phyloP scores from a whole-genome alignment of 2,329 filamentous ascomycete genomes.

The Phyllosticta capitalensis region DNA sequence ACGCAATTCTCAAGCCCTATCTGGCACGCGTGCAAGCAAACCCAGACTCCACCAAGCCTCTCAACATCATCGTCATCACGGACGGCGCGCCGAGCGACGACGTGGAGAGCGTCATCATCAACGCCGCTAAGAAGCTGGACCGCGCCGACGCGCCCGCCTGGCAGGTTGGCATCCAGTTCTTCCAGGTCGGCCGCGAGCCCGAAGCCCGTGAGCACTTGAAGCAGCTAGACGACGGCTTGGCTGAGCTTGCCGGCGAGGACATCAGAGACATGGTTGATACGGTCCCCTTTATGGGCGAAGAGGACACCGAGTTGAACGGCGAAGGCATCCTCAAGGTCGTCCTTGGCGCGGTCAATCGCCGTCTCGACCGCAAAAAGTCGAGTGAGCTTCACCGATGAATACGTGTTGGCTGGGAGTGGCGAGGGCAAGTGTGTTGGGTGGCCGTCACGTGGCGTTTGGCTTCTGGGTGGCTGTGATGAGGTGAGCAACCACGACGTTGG shows the following conservation, averaged over 20 bases:
- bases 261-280: slow-evolving; percentile 89
- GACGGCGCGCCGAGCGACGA: slow-evolving; percentile 79
- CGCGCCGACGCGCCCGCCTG: slow-evolving; percentile 58
- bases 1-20: slow-evolving; percentile 65
- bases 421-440: too few relatives aligned
- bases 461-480: too few relatives aligned
- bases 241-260: slow-evolving; percentile 40
- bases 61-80: slow-evolving; percentile 90
- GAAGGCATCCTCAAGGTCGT: slow-evolving; percentile 73
- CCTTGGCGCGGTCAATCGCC: slow-evolving; percentile 63
- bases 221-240: slow-evolving; percentile 66
- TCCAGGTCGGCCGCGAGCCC: slow-evolving; percentile 74
- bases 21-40: slow-evolving; percentile 45
- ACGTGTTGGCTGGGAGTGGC: too few relatives aligned
- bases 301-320: slow-evolving; percentile 46
- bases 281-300: slow-evolving; percentile 56
- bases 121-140: slow-evolving; percentile 61
- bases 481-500: too few relatives aligned
- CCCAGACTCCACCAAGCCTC: slow-evolving; percentile 53
- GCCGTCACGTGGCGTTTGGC: too few relatives aligned
- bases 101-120: slow-evolving; percentile 59
- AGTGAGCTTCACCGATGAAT: slow-evolving; percentile 22
- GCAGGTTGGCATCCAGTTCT: slow-evolving; percentile 91
- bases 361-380: slow-evolving; percentile 46
- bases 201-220: slow-evolving; percentile 56